phyloP scores from a whole-genome alignment of 257 asterid species.

The Rauvolfia tetraphylla region DNA sequence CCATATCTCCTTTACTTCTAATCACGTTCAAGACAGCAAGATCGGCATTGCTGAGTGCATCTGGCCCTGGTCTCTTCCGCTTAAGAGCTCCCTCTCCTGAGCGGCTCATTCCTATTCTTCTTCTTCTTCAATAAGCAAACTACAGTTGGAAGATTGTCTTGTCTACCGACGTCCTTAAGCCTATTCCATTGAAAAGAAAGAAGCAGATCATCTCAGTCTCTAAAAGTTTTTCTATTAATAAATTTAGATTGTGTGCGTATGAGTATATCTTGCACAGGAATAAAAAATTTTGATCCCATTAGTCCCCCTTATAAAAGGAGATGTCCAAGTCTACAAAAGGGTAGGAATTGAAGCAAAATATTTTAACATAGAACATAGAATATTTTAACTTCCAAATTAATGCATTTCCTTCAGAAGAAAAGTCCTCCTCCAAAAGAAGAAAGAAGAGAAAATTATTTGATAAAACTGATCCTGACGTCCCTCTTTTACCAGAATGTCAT shows the following conservation, averaged over 20 bases:
- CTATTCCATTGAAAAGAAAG: background rate
- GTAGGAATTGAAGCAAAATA: background rate
- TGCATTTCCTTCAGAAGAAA: background rate
- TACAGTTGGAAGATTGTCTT: background rate
- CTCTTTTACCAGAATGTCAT: background rate
- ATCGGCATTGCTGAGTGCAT: conserved; percentile 33
- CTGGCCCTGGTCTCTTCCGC: conserved; percentile 47
- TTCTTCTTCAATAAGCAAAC: background rate
- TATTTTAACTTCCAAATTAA: background rate
- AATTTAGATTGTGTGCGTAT: background rate
- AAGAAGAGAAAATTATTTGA: background rate
- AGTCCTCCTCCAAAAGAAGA: background rate
- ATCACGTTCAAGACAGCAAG: conserved; percentile 39
- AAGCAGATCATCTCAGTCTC: background rate
- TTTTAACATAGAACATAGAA: background rate
- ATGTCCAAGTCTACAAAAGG: background rate
- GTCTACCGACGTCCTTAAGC: background rate
- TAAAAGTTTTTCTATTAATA: background rate
- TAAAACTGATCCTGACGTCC: background rate
- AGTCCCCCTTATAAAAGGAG: background rate
- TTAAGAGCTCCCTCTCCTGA: conserved; percentile 18
- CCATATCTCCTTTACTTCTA: conserved; percentile 33
- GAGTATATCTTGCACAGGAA: background rate
- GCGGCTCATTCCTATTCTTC: conserved; percentile 27
- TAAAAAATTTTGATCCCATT: background rate